These are phyloP conservation scores for Noccaea bulbosa DNA, from an alignment of 345 rosid genomes.

Conservation along the genomic window DNA sequence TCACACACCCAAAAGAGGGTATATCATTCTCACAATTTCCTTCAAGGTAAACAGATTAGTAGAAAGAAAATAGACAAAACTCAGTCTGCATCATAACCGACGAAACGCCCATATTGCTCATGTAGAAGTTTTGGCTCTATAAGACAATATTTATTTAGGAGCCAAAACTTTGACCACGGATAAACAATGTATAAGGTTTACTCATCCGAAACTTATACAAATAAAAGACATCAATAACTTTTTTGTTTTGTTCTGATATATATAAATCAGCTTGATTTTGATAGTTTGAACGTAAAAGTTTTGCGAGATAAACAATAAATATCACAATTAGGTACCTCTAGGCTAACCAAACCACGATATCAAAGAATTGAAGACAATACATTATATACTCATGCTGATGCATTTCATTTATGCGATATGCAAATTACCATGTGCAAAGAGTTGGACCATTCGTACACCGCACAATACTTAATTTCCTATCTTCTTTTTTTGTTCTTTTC, in stretches of 20 bases:
- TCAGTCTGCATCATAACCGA: too few relatives aligned
- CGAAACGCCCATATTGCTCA: too few relatives aligned
- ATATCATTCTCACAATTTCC: too few relatives aligned
- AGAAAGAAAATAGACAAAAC: too few relatives aligned
- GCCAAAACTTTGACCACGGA: too few relatives aligned
- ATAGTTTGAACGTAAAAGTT: neutral
- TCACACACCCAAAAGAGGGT: too few relatives aligned
- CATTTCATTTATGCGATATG: conserved; percentile 21
- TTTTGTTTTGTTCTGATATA: neutral
- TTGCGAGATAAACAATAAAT: neutral
- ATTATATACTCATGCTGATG: conserved; percentile 25
- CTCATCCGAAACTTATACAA: neutral
- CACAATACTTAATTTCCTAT: conserved; percentile 33
- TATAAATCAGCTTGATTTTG: neutral
- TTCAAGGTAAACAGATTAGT: too few relatives aligned
- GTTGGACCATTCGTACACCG: conserved; percentile 40
- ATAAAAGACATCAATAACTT: neutral
- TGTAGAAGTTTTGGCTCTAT: too few relatives aligned
- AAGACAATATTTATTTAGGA: too few relatives aligned
- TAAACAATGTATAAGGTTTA: neutral
- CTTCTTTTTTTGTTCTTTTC: conserved; percentile 29
- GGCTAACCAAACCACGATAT: conserved; percentile 33
- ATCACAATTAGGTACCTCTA: conserved; percentile 12
- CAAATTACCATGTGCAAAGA: conserved; percentile 29
- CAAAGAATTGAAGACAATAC: conserved; percentile 9